These are phyloP conservation scores for Aspergillus sp. DNA, from an alignment of 2,329 filamentous ascomycete species.

Conservation along the genomic window DNA sequence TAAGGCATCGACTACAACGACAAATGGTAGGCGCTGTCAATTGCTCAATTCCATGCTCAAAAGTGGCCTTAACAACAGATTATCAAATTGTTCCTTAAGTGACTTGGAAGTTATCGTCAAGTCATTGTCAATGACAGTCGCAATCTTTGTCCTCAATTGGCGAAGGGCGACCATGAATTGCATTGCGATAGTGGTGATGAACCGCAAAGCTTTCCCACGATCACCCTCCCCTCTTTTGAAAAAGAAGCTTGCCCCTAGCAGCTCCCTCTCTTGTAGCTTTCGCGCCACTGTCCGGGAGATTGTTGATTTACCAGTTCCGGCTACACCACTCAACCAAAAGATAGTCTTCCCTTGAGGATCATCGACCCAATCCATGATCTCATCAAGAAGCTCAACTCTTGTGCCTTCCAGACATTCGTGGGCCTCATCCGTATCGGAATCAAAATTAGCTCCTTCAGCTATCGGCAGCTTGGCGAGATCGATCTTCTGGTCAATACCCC, in stretches of 20 bases:
- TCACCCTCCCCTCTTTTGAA: constrained; percentile 49
- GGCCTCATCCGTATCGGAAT: not conserved
- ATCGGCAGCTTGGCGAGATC: not conserved
- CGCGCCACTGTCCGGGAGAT: constrained; percentile 36
- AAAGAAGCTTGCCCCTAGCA: constrained; percentile 47
- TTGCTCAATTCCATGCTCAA: not conserved
- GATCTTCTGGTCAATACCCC: not conserved
- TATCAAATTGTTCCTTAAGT: constrained; percentile 23
- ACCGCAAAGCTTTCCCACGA: constrained; percentile 24
- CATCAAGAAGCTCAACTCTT: not conserved
- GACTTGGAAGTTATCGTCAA: no score
- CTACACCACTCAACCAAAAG: constrained; percentile 40
- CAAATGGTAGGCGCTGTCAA: not conserved
- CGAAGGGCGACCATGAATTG: constrained; percentile 39
- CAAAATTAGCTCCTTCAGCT: not conserved
- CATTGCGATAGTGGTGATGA: constrained; percentile 14
- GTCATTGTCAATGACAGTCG: constrained; percentile 14
- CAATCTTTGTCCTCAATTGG: constrained; percentile 22
- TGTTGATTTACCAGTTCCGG: constrained; percentile 32
- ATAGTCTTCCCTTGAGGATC: constrained; percentile 22
- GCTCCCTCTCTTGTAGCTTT: constrained; percentile 15
- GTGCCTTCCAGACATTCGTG: not conserved
- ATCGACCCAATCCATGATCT: not conserved
- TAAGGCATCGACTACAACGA: constrained; percentile 29
- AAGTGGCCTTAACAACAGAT: constrained; percentile 29